Percentiles rank a stretch among this genome's conserved stretches.
Conservation (phyloP, 2,329 filamentous ascomycete species). For the Phaeosphaeria sp. region DNA sequence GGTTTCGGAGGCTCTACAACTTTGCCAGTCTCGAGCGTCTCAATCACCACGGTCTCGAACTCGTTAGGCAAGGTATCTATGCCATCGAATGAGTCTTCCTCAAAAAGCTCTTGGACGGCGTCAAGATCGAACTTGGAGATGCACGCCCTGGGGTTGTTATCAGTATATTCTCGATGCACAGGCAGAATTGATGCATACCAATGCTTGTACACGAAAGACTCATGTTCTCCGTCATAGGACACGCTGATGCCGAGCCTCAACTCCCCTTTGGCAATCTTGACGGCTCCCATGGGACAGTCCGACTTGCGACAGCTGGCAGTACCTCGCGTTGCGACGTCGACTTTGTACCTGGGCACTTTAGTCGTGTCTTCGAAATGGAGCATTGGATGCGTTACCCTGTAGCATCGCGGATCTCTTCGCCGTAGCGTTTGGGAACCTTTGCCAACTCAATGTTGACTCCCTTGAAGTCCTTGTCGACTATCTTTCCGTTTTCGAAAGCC, state of each 20-base stretch:
- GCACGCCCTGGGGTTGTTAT: conserved; percentile 71
- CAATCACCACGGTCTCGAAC: conserved; percentile 70
- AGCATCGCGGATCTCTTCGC: conserved; percentile 17
- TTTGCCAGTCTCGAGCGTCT: conserved; percentile 74
- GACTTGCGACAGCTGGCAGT: conserved; percentile 72
- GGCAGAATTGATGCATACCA: conserved; percentile 66
- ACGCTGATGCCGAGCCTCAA: conserved; percentile 70
- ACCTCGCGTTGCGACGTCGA: conserved; percentile 18
- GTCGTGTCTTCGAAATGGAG: background rate
- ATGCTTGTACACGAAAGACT: conserved; percentile 82
- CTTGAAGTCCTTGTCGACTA: conserved; percentile 83
- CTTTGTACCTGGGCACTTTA: conserved; percentile 18
- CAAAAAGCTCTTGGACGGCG: conserved; percentile 64
- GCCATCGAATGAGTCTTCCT: conserved; percentile 71
- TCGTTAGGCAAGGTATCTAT: conserved; percentile 74
- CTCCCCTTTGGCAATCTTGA: conserved; percentile 81
- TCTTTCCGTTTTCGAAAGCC: conserved; percentile 74
- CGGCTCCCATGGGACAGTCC: conserved; percentile 69
- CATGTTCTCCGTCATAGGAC: conserved; percentile 50
- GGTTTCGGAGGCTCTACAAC: conserved; percentile 63
- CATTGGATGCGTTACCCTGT: background rate
- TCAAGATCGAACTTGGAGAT: conserved; percentile 74
- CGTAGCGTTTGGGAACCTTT: conserved; percentile 3
- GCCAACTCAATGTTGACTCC: conserved; percentile 65
- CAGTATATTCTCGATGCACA: conserved; percentile 15